phyloP scores from a whole-genome alignment of 148 eudicot genomes.

The Dysphania ambrosioides region DNA sequence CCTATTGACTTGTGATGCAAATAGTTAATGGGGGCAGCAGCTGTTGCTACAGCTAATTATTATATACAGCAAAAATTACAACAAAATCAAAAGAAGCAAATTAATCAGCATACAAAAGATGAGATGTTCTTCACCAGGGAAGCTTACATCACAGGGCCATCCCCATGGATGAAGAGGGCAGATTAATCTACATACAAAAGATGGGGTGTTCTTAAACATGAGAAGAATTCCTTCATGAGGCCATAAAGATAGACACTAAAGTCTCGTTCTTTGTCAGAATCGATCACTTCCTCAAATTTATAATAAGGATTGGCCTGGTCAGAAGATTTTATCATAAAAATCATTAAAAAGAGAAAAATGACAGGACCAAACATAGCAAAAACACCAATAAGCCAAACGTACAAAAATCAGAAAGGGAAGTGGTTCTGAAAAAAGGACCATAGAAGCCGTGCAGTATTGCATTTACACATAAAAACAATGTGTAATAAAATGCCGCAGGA shows the following conservation, averaged over 20 bases:
- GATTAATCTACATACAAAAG: slow-evolving; percentile 2
- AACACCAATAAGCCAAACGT: background rate
- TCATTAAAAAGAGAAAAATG: background rate
- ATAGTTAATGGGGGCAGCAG: background rate
- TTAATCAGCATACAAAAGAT: slow-evolving; percentile 5
- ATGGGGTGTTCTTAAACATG: slow-evolving; percentile 2
- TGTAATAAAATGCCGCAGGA: background rate
- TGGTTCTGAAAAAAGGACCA: too few species aligned
- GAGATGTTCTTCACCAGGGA: too few species aligned
- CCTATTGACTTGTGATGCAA: background rate
- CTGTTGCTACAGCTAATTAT: slow-evolving; percentile 10
- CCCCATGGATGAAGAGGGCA: background rate
- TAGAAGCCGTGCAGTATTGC: too few species aligned
- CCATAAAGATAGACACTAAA: slow-evolving; percentile 66
- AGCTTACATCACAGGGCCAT: too few species aligned
- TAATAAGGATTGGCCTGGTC: slow-evolving; percentile 88
- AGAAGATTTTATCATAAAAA: background rate
- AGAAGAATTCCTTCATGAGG: slow-evolving; percentile 24
- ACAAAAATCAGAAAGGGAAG: too few species aligned
- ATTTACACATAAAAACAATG: background rate
- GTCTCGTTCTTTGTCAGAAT: slow-evolving; percentile 94
- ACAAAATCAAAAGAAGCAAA: background rate
- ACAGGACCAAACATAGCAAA: background rate
- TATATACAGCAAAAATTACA: slow-evolving; percentile 16
- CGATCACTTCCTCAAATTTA: slow-evolving; percentile 70